A percentile compares a stretch with the other conserved stretches of the same genome.
Evolutionary conservation across 768 basidiomycete genomes (phyloP).

Genomic region (Boletus barrowsii): DNA sequence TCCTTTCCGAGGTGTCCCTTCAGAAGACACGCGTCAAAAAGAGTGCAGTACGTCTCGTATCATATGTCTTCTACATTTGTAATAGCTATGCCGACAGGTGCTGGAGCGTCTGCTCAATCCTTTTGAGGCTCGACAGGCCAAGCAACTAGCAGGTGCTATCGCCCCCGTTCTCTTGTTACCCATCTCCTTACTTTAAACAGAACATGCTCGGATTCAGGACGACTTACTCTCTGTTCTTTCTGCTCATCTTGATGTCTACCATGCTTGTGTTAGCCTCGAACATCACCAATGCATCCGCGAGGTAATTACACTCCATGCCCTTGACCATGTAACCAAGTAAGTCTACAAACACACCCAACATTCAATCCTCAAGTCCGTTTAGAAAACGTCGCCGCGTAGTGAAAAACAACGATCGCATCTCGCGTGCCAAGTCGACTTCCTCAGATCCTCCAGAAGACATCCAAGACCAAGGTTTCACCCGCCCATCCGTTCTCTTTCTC

Average conservation of each 20-base stretch:
- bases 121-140: slow-evolving; percentile 53
- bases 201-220: slow-evolving; percentile 55
- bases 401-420: slow-evolving; percentile 92
- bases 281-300: slow-evolving; percentile 63
- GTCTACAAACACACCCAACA: not conserved
- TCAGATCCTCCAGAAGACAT: slow-evolving; percentile 65
- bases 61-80: not conserved
- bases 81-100: slow-evolving; percentile 39
- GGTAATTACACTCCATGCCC: slow-evolving; percentile 69
- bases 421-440: slow-evolving; percentile 60
- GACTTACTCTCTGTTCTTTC: slow-evolving; percentile 65
- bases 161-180: not conserved
- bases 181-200: slow-evolving; percentile 30
- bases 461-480: slow-evolving; percentile 97
- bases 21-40: slow-evolving; percentile 25
- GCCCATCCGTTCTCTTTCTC: slow-evolving; percentile 89
- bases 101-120: slow-evolving; percentile 53
- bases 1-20: slow-evolving; percentile 40
- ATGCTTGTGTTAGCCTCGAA: slow-evolving; percentile 64
- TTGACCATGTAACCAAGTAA: slow-evolving; percentile 91
- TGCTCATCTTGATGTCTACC: slow-evolving; percentile 73
- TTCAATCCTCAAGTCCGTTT: slow-evolving; percentile 4
- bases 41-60: slow-evolving; percentile 17
- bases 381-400: slow-evolving; percentile 89
- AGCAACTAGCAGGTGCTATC: slow-evolving; percentile 49